Evolutionary conservation across 495 filamentous ascomycete genomes (phyloP).

Genomic region (Neurospora hispaniola): DNA sequence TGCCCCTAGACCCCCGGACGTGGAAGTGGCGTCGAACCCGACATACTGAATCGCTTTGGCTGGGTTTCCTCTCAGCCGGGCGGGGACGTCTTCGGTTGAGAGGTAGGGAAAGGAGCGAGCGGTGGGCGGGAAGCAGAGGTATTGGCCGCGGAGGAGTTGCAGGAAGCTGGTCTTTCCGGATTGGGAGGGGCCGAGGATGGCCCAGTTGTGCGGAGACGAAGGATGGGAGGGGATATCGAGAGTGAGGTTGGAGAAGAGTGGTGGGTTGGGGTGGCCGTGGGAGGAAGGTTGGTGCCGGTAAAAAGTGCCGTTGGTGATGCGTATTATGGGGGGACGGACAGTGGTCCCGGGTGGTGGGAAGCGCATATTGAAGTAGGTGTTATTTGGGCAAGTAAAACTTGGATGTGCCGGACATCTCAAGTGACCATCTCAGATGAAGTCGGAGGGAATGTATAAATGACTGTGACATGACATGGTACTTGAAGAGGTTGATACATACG

Average conservation of each 20-base stretch:
- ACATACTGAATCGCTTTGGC: slow-evolving; percentile 67
- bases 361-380: slow-evolving; percentile 19
- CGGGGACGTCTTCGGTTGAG: slow-evolving; percentile 47
- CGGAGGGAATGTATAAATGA: not conserved
- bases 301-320: slow-evolving; percentile 67
- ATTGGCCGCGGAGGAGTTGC: slow-evolving; percentile 60
- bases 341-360: slow-evolving; percentile 7
- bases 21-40: slow-evolving; percentile 60
- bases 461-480: not conserved
- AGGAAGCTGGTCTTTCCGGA: slow-evolving; percentile 66
- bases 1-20: slow-evolving; percentile 18
- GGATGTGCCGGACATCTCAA: slow-evolving; percentile 5
- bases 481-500: too few relatives aligned
- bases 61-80: slow-evolving; percentile 38
- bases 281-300: slow-evolving; percentile 63
- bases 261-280: slow-evolving; percentile 36
- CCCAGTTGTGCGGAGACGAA: slow-evolving; percentile 48
- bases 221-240: slow-evolving; percentile 50
- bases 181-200: slow-evolving; percentile 61
- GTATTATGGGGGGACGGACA: slow-evolving; percentile 48
- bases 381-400: not conserved
- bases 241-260: slow-evolving; percentile 56
- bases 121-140: slow-evolving; percentile 59
- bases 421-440: slow-evolving; percentile 4
- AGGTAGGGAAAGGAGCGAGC: slow-evolving; percentile 72